Evolutionary conservation across 352 stramenopile genomes (phyloP).

Genomic region (Elongisporangium senticosum): DNA sequence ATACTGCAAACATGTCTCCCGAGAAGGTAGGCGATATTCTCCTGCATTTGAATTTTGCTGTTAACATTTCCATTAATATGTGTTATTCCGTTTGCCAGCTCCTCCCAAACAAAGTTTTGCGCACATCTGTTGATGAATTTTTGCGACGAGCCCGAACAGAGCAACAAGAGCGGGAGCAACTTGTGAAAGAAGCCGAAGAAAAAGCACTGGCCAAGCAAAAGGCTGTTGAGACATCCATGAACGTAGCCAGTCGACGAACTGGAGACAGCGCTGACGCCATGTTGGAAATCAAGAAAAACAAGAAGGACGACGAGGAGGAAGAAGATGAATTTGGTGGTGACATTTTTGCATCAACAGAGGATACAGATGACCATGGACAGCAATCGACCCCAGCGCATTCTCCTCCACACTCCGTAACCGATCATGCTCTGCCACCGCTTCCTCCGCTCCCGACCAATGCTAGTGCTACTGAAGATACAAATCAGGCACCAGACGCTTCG

Average conservation of each 20-base stretch:
- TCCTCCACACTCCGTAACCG: slow-evolving; percentile 13
- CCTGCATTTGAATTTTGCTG: background rate
- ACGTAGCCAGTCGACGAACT: slow-evolving; percentile 33
- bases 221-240: slow-evolving; percentile 48
- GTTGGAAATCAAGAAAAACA: slow-evolving; percentile 83
- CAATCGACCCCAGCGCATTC: slow-evolving; percentile 13
- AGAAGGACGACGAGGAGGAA: slow-evolving; percentile 72
- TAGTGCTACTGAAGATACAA: slow-evolving; percentile 1
- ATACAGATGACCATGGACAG: slow-evolving; percentile 29
- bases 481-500: background rate
- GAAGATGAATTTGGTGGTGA: slow-evolving; percentile 85
- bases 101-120: slow-evolving; percentile 75
- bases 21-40: slow-evolving; percentile 41
- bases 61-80: background rate
- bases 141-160: slow-evolving; percentile 67
- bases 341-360: slow-evolving; percentile 70
- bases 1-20: slow-evolving; percentile 76
- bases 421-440: slow-evolving; percentile 10
- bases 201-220: slow-evolving; percentile 80
- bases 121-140: slow-evolving; percentile 83
- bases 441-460: slow-evolving; percentile 38
- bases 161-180: slow-evolving; percentile 77
- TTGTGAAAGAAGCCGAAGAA: slow-evolving; percentile 82
- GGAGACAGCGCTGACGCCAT: slow-evolving; percentile 78
- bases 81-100: slow-evolving; percentile 18